Base-by-base conservation (phyloP, 176 grass and related monocot species). In the Hordeum vulgare region DNA sequence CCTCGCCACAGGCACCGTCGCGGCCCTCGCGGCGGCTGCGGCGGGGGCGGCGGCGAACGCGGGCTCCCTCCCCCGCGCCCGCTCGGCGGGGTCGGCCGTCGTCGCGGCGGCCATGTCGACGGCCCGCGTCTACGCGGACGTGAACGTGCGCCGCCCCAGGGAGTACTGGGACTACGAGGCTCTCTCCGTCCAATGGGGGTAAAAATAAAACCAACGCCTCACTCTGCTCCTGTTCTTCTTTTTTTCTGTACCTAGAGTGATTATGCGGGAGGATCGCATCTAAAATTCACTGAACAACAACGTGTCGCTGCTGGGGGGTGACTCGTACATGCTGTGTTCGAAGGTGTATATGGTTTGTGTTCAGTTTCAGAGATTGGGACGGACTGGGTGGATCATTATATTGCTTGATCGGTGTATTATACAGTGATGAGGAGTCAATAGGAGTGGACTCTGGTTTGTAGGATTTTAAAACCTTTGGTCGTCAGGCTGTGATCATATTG, bases 91-190 rank as follows among this genome's bases (percentile, higher is more conserved):
- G 77, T 9, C n/a, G 59, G 61, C 11, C 6, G 72, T 33, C 5
- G 45, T 74, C 4, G 58, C 85, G 31, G 57, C 61, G 21, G 65
- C 61, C 61, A 89, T 92, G 90, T 89, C 90, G 39, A 89, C 83
- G 70, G 87, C 87, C 66, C 80, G 90, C 42, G 81, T 92, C 76
- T 92, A 92, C 83, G 83, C 84, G 3, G 87, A 89, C 60, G 82
- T 89, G 20, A 92, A 92, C 87, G 90, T 86, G 61, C 80, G 84
- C 18, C 83, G 84, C 0, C 84, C 90, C 75, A 92, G 72, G 83
- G 90, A 92, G n/a, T 92, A 92, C 84, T 92, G 87, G 87, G 90
- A 92, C 81, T 92, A 89, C 75, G 90, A 92, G 79, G 78, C 90
- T 59, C 90, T 92, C 69, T 77, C 80, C 35, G 76, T 92, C 60